Conservation (phyloP, 2,329 filamentous ascomycete species). For the Talaromyces marneffei region DNA sequence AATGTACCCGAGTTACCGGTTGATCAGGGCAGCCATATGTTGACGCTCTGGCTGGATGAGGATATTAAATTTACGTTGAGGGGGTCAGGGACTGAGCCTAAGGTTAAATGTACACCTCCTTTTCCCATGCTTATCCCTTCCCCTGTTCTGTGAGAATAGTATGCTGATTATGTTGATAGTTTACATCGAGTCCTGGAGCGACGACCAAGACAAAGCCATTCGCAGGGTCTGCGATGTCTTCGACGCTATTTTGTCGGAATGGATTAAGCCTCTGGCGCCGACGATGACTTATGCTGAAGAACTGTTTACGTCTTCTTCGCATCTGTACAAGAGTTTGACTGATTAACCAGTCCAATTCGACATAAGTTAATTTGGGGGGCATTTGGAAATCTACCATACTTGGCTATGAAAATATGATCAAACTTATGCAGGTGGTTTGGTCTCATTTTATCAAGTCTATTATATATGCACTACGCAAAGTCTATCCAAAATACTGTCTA, state of each 20-base stretch:
- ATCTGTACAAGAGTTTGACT: constrained; percentile 16
- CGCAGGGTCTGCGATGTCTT: constrained; percentile 35
- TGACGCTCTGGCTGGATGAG: constrained; percentile 54
- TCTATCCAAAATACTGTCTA: not conserved
- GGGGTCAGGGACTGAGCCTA: constrained; percentile 60
- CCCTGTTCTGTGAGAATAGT: not conserved
- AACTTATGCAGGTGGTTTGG: not conserved
- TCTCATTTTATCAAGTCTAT: not conserved
- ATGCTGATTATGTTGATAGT: constrained; percentile 22
- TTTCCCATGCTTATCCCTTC: not conserved
- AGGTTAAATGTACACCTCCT: constrained; percentile 51
- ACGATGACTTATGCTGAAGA: constrained; percentile 32
- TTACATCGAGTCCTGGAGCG: constrained; percentile 39
- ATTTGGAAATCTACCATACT: no score
- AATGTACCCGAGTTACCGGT: constrained; percentile 51
- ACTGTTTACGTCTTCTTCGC: constrained; percentile 35
- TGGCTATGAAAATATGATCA: no score
- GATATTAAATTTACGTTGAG: constrained; percentile 54
- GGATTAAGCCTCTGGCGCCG: constrained; percentile 35
- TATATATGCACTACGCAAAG: not conserved
- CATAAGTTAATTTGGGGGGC: no score
- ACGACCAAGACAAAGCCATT: constrained; percentile 31
- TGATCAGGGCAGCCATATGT: constrained; percentile 56
- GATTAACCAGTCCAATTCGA: constrained; percentile 15
- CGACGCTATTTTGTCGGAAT: constrained; percentile 32